These are phyloP conservation scores for Erysiphe pulchra DNA, from an alignment of 2,329 filamentous ascomycete genomes.

Conservation along the genomic window DNA sequence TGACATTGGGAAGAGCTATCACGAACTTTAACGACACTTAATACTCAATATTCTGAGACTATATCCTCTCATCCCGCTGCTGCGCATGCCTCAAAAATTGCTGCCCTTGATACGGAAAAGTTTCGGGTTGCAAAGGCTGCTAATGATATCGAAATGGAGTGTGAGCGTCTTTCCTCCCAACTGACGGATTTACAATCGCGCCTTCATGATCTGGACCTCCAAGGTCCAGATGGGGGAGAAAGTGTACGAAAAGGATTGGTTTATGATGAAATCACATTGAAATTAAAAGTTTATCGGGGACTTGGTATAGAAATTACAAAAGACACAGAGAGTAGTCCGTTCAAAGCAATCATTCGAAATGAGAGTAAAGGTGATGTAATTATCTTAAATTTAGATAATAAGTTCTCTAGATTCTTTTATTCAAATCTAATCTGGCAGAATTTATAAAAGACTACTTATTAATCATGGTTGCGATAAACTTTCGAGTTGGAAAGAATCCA, in stretches of 20 bases:
- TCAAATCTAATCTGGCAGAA: constrained; percentile 89
- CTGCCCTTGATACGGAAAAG: constrained; percentile 74
- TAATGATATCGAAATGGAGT: constrained; percentile 73
- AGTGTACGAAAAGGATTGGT: constrained; percentile 18
- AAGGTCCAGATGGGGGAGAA: constrained; percentile 53
- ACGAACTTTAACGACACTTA: constrained; percentile 49
- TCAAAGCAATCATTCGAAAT: constrained; percentile 65
- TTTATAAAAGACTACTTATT: too few species aligned
- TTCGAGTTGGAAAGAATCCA: too few species aligned
- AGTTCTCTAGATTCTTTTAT: constrained; percentile 78
- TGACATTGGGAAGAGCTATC: constrained; percentile 25
- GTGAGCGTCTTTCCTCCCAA: constrained; percentile 67
- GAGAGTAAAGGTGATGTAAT: constrained; percentile 74
- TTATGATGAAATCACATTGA: constrained; percentile 41
- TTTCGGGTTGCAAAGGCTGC: constrained; percentile 86
- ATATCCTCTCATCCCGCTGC: constrained; percentile 48
- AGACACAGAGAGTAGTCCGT: constrained; percentile 55
- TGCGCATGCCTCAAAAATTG: constrained; percentile 60
- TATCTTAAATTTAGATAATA: constrained; percentile 80
- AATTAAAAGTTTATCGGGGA: constrained; percentile 74
- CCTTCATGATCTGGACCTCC: constrained; percentile 60
- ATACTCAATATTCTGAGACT: constrained; percentile 53
- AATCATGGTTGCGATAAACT: too few species aligned
- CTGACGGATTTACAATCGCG: constrained; percentile 48
- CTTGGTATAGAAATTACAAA: constrained; percentile 72